phyloP scores from a whole-genome alignment of 176 grass and related monocot species.

The Hsuehochloa calcarea region DNA sequence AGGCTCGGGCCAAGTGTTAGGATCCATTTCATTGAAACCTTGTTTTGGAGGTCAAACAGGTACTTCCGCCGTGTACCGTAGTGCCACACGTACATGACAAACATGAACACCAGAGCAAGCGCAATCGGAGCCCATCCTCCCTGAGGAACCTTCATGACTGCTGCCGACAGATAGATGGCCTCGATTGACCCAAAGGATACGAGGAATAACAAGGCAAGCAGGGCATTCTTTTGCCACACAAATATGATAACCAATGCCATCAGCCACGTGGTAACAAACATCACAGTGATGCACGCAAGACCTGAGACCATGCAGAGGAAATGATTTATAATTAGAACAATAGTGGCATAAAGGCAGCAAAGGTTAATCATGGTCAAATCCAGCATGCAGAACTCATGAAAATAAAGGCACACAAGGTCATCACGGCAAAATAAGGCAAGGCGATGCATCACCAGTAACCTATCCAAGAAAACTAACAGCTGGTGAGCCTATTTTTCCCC shows the following conservation, averaged over 20 bases:
- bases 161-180: conserved; percentile 47
- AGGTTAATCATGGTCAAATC: conserved; percentile 15
- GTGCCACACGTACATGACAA: conserved; percentile 73
- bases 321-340: not conserved
- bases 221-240: conserved; percentile 60
- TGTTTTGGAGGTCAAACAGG: conserved; percentile 68
- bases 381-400: not conserved
- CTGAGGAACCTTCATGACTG: conserved; percentile 62
- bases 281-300: conserved; percentile 65
- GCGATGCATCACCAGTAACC: not conserved
- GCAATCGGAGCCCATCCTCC: conserved; percentile 66
- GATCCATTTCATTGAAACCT: conserved; percentile 88
- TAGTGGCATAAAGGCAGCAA: not conserved
- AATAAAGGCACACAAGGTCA: not conserved
- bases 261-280: conserved; percentile 67
- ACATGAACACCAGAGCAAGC: conserved; percentile 57
- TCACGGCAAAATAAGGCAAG: not conserved
- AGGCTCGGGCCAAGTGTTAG: conserved; percentile 69
- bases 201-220: conserved; percentile 47
- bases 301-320: conserved; percentile 38
- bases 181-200: conserved; percentile 54
- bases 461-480: not conserved
- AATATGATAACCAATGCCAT: conserved; percentile 72
- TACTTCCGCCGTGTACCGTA: conserved; percentile 65
- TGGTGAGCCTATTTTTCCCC: not conserved